Evolutionary conservation across 2,329 filamentous ascomycete species (phyloP).

Genomic region (Clonostachys rosea): DNA sequence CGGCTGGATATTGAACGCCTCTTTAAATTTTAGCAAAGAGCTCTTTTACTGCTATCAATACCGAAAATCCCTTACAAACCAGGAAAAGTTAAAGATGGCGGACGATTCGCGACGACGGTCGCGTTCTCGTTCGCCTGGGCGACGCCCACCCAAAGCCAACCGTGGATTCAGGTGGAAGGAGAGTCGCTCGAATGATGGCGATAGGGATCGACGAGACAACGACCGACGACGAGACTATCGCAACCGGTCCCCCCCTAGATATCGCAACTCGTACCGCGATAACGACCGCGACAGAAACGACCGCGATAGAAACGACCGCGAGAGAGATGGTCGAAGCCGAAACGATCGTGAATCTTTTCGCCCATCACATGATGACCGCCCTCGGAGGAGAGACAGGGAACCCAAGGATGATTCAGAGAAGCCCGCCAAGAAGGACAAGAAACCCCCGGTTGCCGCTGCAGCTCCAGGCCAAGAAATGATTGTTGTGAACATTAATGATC

Average conservation of each 20-base stretch:
- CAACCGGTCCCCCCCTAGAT: slow-evolving; percentile 23
- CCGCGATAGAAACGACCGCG: slow-evolving; percentile 15
- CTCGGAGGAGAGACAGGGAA: background rate
- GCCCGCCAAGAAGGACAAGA: slow-evolving; percentile 19
- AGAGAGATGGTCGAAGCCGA: slow-evolving; percentile 8
- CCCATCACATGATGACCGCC: background rate
- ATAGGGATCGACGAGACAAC: slow-evolving; percentile 25
- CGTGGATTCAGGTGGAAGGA: slow-evolving; percentile 58
- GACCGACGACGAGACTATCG: slow-evolving; percentile 38
- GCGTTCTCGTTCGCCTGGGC: slow-evolving; percentile 18
- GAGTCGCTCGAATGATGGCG: slow-evolving; percentile 40
- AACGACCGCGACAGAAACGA: slow-evolving; percentile 20
- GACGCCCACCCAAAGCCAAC: slow-evolving; percentile 12
- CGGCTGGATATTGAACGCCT: too few relatives aligned
- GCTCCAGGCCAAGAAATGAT: slow-evolving; percentile 73
- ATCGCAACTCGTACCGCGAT: slow-evolving; percentile 10
- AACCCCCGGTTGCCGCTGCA: slow-evolving; percentile 13
- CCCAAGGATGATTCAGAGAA: background rate
- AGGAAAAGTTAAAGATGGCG: too few relatives aligned
- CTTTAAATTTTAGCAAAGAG: too few relatives aligned
- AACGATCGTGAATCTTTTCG: slow-evolving; percentile 8
- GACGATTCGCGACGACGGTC: slow-evolving; percentile 13
- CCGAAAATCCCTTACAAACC: too few relatives aligned
- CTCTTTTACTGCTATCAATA: too few relatives aligned
- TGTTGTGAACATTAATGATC: slow-evolving; percentile 87